These are phyloP conservation scores for Rhizoclosmatium globosum DNA, from an alignment of 192 early-diverging fungal genomes.

Conservation along the genomic window DNA sequence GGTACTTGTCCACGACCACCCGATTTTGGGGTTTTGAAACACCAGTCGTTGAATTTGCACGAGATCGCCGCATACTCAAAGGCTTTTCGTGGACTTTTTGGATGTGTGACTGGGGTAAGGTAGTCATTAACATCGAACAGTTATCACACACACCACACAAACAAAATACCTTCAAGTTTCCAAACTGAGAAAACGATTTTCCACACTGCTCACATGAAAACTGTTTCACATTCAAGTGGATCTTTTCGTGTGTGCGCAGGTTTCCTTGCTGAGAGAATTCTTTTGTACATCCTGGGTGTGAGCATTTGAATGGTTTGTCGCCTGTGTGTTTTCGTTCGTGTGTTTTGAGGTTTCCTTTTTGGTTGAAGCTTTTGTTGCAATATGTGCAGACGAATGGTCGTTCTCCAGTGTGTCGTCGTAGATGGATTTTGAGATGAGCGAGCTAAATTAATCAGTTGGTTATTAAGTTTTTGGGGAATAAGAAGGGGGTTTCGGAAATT, in stretches of 20 bases:
- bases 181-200: constrained; percentile 80
- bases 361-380: constrained; percentile 81
- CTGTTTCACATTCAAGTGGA: constrained; percentile 79
- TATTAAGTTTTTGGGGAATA: not conserved
- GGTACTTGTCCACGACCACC: not conserved
- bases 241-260: constrained; percentile 83
- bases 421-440: constrained; percentile 78
- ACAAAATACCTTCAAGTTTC: constrained; percentile 55
- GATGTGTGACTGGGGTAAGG: constrained; percentile 16
- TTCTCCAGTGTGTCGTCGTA: constrained; percentile 70
- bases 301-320: constrained; percentile 67
- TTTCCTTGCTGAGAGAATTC: constrained; percentile 84
- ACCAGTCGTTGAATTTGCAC: constrained; percentile 15
- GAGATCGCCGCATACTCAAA: constrained; percentile 12
- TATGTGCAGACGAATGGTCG: constrained; percentile 49
- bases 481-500: not conserved
- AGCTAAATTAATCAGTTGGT: constrained; percentile 45
- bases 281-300: constrained; percentile 75
- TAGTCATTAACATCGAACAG: too few species aligned
- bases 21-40: constrained; percentile 13
- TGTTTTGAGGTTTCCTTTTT: constrained; percentile 82
- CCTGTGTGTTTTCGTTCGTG: constrained; percentile 64
- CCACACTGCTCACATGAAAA: constrained; percentile 76
- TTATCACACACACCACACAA: too few species aligned
- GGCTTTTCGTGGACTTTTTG: constrained; percentile 37